Evolutionary conservation across 2,329 filamentous ascomycete species (phyloP), one percentile per base, ranked within the genome.

Genomic region (Sclerotinia minor): DNA sequence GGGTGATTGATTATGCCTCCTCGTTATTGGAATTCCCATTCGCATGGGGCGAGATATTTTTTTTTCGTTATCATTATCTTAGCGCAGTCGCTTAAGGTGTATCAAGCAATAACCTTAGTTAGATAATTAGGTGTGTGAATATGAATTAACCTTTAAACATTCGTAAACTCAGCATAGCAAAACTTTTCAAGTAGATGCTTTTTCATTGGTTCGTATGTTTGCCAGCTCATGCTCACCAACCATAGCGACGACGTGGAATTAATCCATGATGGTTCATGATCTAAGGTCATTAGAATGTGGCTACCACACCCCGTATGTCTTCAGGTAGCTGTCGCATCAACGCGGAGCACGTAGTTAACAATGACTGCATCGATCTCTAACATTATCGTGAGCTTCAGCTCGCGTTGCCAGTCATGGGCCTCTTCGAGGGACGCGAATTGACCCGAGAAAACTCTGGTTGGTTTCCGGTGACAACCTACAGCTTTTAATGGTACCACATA

Each of bases 41-140:
- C 59, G 38, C 45, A 61, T 65, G 38, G 35, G 35, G 35, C 17
- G 21, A 54, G 38, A 64, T 41, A 53, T 44, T 44, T 61, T 67
- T 67, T 67, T 58, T 52, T 61, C 41, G 45, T 67, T 63, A 67
- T 61, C 64, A 67, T 61, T 67, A 67, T 67, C 65, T 67, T 67
- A 67, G 65, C 65, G 55, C 50, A 38, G 6, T 67, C 55, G 57
- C 47, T 67, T 53, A 26, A 41, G 32, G 13, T 19, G 29, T 38
- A 13, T 38, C 38, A 38, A 13, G 38, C 35, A 35, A 35, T n/a
- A n/a, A n/a, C n/a, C n/a, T n/a, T n/a, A n/a, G n/a, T n/a, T n/a
- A 35, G 35, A 35, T 35, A 0, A 50, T 26, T 61, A 44, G 54
- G 59, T 63, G 45, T 38, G 13, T 26, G 2, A 41, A 38, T 63